Evolutionary conservation across 768 basidiomycete species (phyloP).

Genomic region (Hericium erinaceus): DNA sequence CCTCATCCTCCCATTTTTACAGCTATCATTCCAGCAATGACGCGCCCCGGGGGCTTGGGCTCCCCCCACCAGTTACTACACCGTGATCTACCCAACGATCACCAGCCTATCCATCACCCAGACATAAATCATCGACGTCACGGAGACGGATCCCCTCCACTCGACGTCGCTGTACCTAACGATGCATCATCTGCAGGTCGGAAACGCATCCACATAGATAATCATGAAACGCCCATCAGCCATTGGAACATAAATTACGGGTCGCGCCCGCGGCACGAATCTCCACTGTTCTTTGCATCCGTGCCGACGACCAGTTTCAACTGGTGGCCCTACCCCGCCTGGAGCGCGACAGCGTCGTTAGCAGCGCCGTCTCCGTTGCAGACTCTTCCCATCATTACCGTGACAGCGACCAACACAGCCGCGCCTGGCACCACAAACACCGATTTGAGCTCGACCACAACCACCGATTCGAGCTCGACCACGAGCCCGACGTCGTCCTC

Average conservation of each 20-base stretch:
- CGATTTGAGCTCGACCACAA: background rate
- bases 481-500: background rate
- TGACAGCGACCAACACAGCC: background rate
- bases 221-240: background rate
- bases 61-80: background rate
- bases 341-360: conserved; percentile 2
- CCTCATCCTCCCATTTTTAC: conserved; percentile 16
- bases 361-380: background rate
- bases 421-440: background rate
- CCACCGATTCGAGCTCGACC: background rate
- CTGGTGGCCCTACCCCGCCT: conserved; percentile 27
- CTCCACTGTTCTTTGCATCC: background rate
- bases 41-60: background rate
- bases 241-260: background rate
- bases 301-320: conserved; percentile 17
- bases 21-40: background rate
- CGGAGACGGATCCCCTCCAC: background rate
- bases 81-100: background rate
- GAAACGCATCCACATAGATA: too few relatives aligned
- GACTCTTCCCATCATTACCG: background rate
- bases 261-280: background rate
- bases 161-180: too few relatives aligned
- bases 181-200: too few relatives aligned
- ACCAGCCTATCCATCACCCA: background rate
- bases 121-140: conserved; percentile 2